Conservation (phyloP, 768 basidiomycete genomes). For the Hericium alpestre region DNA sequence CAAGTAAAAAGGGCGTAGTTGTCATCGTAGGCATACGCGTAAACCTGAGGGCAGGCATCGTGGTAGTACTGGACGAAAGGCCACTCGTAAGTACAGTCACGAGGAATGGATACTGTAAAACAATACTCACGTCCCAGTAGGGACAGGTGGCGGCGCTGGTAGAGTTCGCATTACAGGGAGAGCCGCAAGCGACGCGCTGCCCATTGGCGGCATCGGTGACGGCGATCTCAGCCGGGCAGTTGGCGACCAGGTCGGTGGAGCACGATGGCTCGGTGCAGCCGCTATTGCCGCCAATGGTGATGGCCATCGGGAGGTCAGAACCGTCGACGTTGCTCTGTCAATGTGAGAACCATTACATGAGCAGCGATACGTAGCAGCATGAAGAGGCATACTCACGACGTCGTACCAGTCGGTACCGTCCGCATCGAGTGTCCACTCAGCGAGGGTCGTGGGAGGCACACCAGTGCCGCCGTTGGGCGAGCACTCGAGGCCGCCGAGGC, state of each 20-base stretch:
- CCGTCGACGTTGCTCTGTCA: not conserved
- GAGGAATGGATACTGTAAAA: not conserved
- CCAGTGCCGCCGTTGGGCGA: constrained; percentile 38
- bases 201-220: not conserved
- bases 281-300: constrained; percentile 8
- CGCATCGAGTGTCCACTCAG: constrained; percentile 20
- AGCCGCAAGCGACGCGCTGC: not conserved
- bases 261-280: constrained; percentile 18
- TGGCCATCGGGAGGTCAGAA: constrained; percentile 13
- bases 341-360: not conserved
- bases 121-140: not conserved
- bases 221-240: constrained; percentile 8
- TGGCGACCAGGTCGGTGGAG: constrained; percentile 14
- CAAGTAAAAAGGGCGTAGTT: not conserved
- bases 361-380: not conserved
- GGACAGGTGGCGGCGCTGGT: not conserved
- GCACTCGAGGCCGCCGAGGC: constrained; percentile 59
- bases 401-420: not conserved
- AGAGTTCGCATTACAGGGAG: not conserved
- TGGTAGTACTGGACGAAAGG: not conserved
- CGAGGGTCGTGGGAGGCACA: constrained; percentile 22
- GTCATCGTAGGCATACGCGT: not conserved
- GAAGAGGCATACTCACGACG: not conserved
- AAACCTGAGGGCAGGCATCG: not conserved
- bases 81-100: not conserved